Evolutionary conservation across 2,329 filamentous ascomycete species (phyloP).

Genomic region (Leptographium galeiforme): DNA sequence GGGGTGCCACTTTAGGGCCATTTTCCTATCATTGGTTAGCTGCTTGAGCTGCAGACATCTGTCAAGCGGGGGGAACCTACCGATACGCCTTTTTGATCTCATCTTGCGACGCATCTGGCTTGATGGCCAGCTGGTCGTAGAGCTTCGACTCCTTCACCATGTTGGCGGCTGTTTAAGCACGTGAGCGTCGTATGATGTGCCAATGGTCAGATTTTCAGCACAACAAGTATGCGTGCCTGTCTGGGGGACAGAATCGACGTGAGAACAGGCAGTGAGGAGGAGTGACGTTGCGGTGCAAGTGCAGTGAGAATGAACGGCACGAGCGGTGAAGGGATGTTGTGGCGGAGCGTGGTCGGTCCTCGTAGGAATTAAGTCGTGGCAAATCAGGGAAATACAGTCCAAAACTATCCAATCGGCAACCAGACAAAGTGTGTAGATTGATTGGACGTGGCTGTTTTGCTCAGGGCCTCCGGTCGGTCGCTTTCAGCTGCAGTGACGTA

Average conservation of each 20-base stretch:
- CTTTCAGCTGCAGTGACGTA: background rate
- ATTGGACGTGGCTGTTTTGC: background rate
- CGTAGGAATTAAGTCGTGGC: background rate
- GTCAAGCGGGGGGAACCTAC: conserved; percentile 30
- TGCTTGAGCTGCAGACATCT: too few relatives aligned
- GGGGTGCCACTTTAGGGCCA: conserved; percentile 82
- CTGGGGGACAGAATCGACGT: background rate
- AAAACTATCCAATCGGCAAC: background rate
- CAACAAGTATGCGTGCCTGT: background rate
- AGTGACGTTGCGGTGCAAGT: background rate
- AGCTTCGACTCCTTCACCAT: conserved; percentile 36
- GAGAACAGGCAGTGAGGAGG: background rate
- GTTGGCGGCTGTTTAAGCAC: conserved; percentile 6
- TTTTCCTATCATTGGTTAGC: conserved; percentile 44
- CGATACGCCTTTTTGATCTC: conserved; percentile 96
- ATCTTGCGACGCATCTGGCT: conserved; percentile 70
- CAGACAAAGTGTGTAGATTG: background rate
- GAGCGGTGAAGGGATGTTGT: background rate
- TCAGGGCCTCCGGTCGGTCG: too few relatives aligned
- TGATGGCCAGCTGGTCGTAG: conserved; percentile 74
- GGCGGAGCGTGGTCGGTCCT: background rate
- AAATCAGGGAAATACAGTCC: background rate
- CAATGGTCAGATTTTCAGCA: background rate
- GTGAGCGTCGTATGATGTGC: background rate
- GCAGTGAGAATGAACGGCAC: background rate